phyloP scores from a whole-genome alignment of 805 yeast species.

The Kuraishia piskuri region DNA sequence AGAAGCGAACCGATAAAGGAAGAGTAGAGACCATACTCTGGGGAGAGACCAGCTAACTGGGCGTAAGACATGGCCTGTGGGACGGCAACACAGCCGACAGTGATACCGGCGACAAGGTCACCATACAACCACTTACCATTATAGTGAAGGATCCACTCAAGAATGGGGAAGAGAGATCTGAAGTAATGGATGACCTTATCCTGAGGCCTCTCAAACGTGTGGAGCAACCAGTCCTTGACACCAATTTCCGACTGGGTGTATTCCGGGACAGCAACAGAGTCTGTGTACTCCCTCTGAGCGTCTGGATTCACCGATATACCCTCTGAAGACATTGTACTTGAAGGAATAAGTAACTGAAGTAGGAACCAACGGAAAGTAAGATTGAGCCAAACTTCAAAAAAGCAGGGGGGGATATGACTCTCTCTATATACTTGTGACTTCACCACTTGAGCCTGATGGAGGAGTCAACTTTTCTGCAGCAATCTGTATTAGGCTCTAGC shows the following conservation, averaged over 20 bases:
- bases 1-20: conserved; percentile 86
- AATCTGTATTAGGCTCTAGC: background rate
- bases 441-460: background rate
- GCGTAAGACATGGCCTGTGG: conserved; percentile 98
- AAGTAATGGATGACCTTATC: conserved; percentile 37
- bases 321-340: background rate
- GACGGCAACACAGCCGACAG: conserved; percentile 88
- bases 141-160: conserved; percentile 80
- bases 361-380: background rate
- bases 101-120: conserved; percentile 85
- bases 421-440: background rate
- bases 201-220: conserved; percentile 28
- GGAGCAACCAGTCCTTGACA: conserved; percentile 17
- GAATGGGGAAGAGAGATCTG: conserved; percentile 66
- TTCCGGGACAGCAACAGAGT: conserved; percentile 2
- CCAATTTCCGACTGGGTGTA: conserved; percentile 18
- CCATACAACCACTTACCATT: conserved; percentile 71
- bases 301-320: background rate
- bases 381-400: too few relatives aligned
- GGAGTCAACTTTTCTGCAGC: background rate
- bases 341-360: background rate
- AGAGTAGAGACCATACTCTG: conserved; percentile 86
- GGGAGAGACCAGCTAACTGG: conserved; percentile 66
- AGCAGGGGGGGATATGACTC: background rate
- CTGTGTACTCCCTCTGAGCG: background rate